Evolutionary conservation across 2,329 filamentous ascomycete species (phyloP).

Genomic region (Penicillium capsulatum): DNA sequence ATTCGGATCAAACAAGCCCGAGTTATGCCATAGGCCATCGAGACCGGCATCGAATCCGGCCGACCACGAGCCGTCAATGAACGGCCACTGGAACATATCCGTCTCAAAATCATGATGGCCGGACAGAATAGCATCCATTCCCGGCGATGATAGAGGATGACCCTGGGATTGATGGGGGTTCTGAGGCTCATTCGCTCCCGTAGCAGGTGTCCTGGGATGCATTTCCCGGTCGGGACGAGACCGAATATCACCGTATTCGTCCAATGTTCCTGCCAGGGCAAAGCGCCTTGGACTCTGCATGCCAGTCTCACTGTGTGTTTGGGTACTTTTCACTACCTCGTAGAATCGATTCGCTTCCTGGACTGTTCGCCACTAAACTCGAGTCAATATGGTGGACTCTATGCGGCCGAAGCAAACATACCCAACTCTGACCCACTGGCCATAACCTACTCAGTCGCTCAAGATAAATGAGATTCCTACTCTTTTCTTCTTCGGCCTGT

Average conservation of each 20-base stretch:
- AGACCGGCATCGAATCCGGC: constrained; percentile 32
- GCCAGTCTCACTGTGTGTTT: constrained; percentile 17
- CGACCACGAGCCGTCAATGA: constrained; percentile 36
- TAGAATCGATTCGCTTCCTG: constrained; percentile 37
- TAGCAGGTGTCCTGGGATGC: constrained; percentile 10
- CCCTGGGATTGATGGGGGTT: constrained; percentile 6
- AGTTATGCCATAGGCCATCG: constrained; percentile 30
- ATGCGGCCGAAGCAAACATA: constrained; percentile 8
- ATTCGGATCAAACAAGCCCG: constrained; percentile 3
- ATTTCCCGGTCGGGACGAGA: constrained; percentile 24
- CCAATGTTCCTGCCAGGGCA: constrained; percentile 32
- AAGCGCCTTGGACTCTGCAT: constrained; percentile 28
- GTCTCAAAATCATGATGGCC: constrained; percentile 28
- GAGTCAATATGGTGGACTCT: constrained; percentile 2
- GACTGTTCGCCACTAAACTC: constrained; percentile 31
- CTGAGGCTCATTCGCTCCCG: constrained; percentile 10
- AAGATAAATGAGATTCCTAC: constrained; percentile 30
- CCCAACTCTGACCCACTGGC: constrained; percentile 36
- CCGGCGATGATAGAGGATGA: constrained; percentile 6
- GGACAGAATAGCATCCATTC: background rate
- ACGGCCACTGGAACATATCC: constrained; percentile 39
- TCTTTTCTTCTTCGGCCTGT: constrained; percentile 32
- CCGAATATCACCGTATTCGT: constrained; percentile 38
- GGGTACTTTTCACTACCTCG: constrained; percentile 29
- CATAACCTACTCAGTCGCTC: constrained; percentile 32